phyloP scores from a whole-genome alignment of 2,329 filamentous ascomycete species.

The Hyphodiscus sp. region DNA sequence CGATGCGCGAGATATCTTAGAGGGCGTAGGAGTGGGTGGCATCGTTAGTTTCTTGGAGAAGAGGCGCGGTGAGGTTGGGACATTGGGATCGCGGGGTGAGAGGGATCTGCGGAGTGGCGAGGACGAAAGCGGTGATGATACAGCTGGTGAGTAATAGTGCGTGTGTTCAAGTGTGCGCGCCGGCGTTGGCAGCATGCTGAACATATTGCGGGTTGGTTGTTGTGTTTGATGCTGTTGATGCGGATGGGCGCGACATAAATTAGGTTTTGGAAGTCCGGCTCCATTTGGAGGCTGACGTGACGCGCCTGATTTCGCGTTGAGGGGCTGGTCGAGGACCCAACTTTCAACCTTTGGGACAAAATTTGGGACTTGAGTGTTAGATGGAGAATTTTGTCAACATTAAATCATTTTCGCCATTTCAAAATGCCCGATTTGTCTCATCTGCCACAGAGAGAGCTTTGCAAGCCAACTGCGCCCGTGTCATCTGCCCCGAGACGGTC shows the following conservation, averaged over 20 bases:
- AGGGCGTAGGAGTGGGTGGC: constrained; percentile 2
- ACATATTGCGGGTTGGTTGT: constrained; percentile 19
- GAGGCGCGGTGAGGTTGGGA: constrained; percentile 29
- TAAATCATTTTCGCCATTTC: not conserved
- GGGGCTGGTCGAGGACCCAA: not conserved
- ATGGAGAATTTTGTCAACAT: not conserved
- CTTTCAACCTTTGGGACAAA: not conserved
- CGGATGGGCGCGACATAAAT: constrained; percentile 2
- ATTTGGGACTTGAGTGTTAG: not conserved
- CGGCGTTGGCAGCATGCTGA: constrained; percentile 21
- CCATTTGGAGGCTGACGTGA: too few relatives aligned
- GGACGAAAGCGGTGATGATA: constrained; percentile 52
- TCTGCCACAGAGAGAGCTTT: not conserved
- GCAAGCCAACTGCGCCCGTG: not conserved
- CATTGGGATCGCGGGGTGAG: constrained; percentile 38
- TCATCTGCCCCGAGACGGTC: not conserved
- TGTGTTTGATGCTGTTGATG: not conserved
- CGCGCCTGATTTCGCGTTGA: not conserved
- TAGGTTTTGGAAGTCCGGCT: too few relatives aligned
- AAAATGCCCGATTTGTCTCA: not conserved
- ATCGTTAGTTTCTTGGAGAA: not conserved
- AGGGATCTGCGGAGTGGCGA: constrained; percentile 49
- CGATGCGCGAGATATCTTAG: not conserved
- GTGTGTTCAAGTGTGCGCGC: constrained; percentile 9
- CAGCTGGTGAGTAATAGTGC: constrained; percentile 32